A percentile compares a stretch with the other conserved stretches of the same genome.
Evolutionary conservation across 306 rosid genomes (phyloP).

Genomic region (Abrus precatorius): DNA sequence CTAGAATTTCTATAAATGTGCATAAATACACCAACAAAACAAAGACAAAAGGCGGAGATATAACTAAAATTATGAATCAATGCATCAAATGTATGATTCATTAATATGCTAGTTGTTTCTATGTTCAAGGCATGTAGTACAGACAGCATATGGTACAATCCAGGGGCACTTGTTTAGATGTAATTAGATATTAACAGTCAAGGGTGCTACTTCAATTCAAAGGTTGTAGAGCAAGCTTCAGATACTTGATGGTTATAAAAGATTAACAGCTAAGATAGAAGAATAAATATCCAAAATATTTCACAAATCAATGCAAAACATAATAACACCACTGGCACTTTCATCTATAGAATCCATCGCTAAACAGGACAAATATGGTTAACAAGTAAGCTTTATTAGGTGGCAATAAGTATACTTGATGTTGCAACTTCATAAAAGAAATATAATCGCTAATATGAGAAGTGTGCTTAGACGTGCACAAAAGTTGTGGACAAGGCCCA

Average conservation of each 20-base stretch:
- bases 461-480: not conserved
- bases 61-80: constrained; percentile 20
- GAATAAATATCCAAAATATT: constrained; percentile 24
- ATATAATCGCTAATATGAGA: constrained; percentile 12
- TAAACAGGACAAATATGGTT: constrained; percentile 5
- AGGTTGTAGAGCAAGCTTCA: constrained; percentile 23
- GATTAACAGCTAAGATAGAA: constrained; percentile 23
- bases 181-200: constrained; percentile 27
- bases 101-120: constrained; percentile 20
- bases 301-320: constrained; percentile 16
- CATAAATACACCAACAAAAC: constrained; percentile 42
- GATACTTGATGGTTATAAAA: not conserved
- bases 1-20: constrained; percentile 21
- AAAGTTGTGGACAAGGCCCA: not conserved
- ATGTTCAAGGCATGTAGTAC: not conserved
- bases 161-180: constrained; percentile 11
- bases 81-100: constrained; percentile 31
- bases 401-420: constrained; percentile 17
- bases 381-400: not conserved
- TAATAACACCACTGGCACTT: constrained; percentile 23
- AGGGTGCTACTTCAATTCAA: constrained; percentile 19
- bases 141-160: constrained; percentile 9
- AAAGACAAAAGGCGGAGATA: constrained; percentile 23
- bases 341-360: constrained; percentile 33
- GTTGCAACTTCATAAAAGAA: not conserved